Base-by-base conservation (phyloP, 2,329 filamentous ascomycete species). In the Pseudogymnoascus sp. region DNA sequence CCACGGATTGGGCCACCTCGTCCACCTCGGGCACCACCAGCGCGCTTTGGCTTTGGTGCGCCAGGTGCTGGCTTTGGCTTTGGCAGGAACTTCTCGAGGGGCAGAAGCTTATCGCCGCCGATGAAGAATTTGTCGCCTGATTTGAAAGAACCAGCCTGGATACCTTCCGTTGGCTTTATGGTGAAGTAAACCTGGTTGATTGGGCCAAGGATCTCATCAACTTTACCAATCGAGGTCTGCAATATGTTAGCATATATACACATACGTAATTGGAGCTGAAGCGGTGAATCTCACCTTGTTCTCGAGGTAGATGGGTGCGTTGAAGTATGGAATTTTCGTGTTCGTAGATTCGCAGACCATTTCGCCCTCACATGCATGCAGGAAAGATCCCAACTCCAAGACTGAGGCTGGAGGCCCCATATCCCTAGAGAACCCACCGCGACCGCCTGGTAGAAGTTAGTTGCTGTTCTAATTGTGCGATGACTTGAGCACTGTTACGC, bases 111-210 rank as follows among this genome's bases (percentile, higher is more conserved):
- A 80, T 97, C 95, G 73, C 88, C 85, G 71, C 88, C 90, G 74
- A 97, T 96, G 82, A 88, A 99, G 80, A 99, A 96, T 80, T 96
- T 96, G 83, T 97, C 95, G 75, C 95, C 95, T 67, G 88, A 79
- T 82, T 97, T 96, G 87, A 97, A 99, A 42, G 90, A 95, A 65
- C 88, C 86, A 66, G 95, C 92, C 77, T 96, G 90, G 76, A 99
- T 97, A 71, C 95, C 95, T 76, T 97, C 93, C 75, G 91, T 88
- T 62, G 93, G 93, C 81, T 97, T 97, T 78, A 99, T 89, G 72
- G 93, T 97, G 83, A 99, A 99, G 82, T 89, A 96, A 72, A 97
- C 91, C 78, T 97, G 89, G 83, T 96, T 97, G 78, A 99, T 90
- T 67, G 95, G 93, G 64, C 95, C 95, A 70, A 99, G 88, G 70